Evolutionary conservation across 2,329 filamentous ascomycete species (phyloP).

Genomic region (Ophiostoma montium): DNA sequence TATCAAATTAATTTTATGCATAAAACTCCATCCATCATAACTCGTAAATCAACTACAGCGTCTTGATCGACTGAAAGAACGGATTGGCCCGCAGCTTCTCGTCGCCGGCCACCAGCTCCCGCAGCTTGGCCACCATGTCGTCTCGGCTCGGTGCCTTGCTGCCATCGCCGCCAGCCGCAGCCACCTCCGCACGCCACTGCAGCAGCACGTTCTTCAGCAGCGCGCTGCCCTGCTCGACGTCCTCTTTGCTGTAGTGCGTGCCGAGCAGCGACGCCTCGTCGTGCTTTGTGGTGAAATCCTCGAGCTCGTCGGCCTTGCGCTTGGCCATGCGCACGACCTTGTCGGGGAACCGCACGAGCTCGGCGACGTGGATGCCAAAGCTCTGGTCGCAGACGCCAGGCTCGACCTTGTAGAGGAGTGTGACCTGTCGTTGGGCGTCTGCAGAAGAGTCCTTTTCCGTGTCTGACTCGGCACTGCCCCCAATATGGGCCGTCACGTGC

Average conservation of each 20-base stretch:
- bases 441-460: constrained; percentile 23
- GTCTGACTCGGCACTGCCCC: constrained; percentile 22
- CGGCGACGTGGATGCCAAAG: constrained; percentile 96
- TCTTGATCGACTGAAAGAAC: constrained; percentile 55
- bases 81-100: constrained; percentile 48
- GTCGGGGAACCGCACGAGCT: constrained; percentile 87
- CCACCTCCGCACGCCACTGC: constrained; percentile 70
- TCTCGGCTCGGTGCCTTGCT: constrained; percentile 47
- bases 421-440: constrained; percentile 85
- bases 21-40: too few species aligned
- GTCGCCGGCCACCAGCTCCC: constrained; percentile 63
- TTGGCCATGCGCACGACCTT: constrained; percentile 99
- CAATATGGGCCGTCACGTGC: constrained; percentile 91
- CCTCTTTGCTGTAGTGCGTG: constrained; percentile 58
- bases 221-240: constrained; percentile 77
- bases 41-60: constrained; percentile 24
- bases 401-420: constrained; percentile 90
- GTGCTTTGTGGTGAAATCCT: constrained; percentile 80
- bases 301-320: constrained; percentile 92
- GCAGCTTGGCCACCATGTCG: constrained; percentile 66
- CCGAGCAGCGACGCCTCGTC: constrained; percentile 35
- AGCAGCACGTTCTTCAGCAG: constrained; percentile 72
- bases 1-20: not conserved
- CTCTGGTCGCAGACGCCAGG: constrained; percentile 93
- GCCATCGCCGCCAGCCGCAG: constrained; percentile 19